phyloP scores from a whole-genome alignment of 2,329 filamentous ascomycete genomes.

The Penicillium sp. region DNA sequence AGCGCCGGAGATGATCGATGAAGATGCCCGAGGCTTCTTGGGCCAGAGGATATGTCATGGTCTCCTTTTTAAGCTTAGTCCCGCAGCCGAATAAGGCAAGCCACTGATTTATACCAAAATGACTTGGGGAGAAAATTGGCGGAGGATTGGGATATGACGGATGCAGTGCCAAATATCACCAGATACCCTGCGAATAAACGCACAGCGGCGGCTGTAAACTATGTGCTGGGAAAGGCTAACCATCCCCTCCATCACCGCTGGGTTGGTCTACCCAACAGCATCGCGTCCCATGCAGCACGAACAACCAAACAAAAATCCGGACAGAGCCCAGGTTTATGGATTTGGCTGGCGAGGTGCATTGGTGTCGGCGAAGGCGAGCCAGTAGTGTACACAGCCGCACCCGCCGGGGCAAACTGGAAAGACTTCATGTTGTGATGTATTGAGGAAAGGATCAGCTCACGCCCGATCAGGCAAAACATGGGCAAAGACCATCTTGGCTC shows the following conservation, averaged over 20 bases:
- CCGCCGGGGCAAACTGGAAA: constrained; percentile 3
- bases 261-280: constrained; percentile 26
- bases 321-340: constrained; percentile 39
- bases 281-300: constrained; percentile 19
- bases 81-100: neutral
- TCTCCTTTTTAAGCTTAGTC: neutral
- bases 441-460: constrained; percentile 4
- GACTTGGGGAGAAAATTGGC: neutral
- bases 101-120: neutral
- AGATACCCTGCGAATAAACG: constrained; percentile 14
- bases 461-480: constrained; percentile 4
- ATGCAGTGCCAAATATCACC: neutral
- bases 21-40: constrained; percentile 8
- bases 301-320: constrained; percentile 15
- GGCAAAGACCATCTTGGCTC: constrained; percentile 16
- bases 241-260: constrained; percentile 23
- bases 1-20: constrained; percentile 36
- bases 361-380: constrained; percentile 30
- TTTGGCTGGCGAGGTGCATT: constrained; percentile 40
- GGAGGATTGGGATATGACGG: neutral
- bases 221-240: constrained; percentile 22
- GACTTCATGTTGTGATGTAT: constrained; percentile 7
- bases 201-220: constrained; percentile 23
- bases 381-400: constrained; percentile 37
- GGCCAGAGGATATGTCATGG: constrained; percentile 27